These are phyloP conservation scores for Rhizopus sp. DNA, from an alignment of 371 early-diverging fungal genomes.

Conservation along the genomic window DNA sequence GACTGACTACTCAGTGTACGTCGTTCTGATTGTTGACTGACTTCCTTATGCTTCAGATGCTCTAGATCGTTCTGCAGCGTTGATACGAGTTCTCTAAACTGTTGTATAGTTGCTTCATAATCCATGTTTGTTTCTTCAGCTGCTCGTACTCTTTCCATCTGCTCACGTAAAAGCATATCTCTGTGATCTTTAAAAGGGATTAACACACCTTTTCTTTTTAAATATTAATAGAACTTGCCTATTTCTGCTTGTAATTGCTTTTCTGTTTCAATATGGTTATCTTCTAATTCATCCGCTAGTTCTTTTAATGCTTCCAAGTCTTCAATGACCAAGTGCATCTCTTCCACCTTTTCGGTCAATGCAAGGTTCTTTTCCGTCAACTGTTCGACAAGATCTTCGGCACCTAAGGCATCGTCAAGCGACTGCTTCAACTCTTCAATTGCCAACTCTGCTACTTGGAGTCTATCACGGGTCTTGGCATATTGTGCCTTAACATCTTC, in stretches of 20 bases:
- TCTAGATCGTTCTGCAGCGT: conserved; percentile 78
- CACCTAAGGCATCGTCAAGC: conserved; percentile 81
- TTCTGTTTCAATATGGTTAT: conserved; percentile 85
- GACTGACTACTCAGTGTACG: conserved; percentile 66
- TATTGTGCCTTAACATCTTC: conserved; percentile 61
- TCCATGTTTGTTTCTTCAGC: conserved; percentile 85
- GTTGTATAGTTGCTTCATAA: conserved; percentile 82
- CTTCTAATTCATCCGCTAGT: conserved; percentile 90
- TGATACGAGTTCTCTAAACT: conserved; percentile 85
- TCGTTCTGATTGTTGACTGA: conserved; percentile 55
- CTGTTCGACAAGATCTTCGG: conserved; percentile 80
- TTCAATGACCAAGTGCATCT: conserved; percentile 74
- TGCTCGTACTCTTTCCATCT: conserved; percentile 55
- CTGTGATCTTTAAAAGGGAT: conserved; percentile 52
- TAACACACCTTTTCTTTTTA: neutral
- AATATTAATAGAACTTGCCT: conserved; percentile 16
- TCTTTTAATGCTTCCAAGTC: conserved; percentile 91
- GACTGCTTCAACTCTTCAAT: conserved; percentile 84
- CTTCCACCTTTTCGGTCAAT: conserved; percentile 76
- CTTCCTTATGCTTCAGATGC: conserved; percentile 66
- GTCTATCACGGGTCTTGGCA: conserved; percentile 56
- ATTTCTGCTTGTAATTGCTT: conserved; percentile 86
- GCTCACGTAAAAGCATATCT: conserved; percentile 68
- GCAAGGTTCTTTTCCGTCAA: conserved; percentile 80
- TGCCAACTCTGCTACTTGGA: conserved; percentile 67